Percentiles rank a stretch among this genome's conserved stretches.
Conservation (phyloP, 108 stramenopile species). For the Nitzschia sp. region DNA sequence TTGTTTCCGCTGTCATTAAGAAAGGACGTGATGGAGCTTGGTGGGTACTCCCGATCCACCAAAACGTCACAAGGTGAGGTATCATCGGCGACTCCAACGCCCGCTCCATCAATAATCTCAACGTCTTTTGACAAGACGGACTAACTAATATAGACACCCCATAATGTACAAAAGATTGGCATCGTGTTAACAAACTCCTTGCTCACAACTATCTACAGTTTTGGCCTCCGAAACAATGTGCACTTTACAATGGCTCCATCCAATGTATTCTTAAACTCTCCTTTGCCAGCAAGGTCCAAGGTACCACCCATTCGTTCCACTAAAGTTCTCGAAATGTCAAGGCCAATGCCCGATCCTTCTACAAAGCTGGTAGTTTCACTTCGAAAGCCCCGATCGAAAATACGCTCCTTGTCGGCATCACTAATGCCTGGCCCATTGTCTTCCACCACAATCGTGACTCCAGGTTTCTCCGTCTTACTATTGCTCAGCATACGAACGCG, state of each 20-base stretch:
- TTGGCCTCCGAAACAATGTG: slow-evolving; percentile 33
- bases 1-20: slow-evolving; percentile 72
- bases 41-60: slow-evolving; percentile 10
- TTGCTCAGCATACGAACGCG: slow-evolving; percentile 56
- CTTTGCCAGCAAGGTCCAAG: slow-evolving; percentile 45
- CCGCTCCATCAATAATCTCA: neutral
- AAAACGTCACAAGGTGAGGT: neutral
- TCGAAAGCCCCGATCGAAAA: slow-evolving; percentile 81
- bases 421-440: slow-evolving; percentile 90
- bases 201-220: neutral
- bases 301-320: slow-evolving; percentile 73
- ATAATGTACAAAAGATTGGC: too few species aligned
- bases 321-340: slow-evolving; percentile 60
- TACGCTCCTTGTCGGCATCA: slow-evolving; percentile 33
- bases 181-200: too few species aligned
- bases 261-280: slow-evolving; percentile 30
- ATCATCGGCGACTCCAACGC: neutral
- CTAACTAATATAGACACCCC: neutral
- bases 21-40: slow-evolving; percentile 37
- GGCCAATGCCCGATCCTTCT: slow-evolving; percentile 70
- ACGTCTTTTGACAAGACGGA: neutral
- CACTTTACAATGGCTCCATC: slow-evolving; percentile 50
- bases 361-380: slow-evolving; percentile 44
- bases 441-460: slow-evolving; percentile 74
- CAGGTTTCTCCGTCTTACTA: slow-evolving; percentile 37